Evolutionary conservation across 441 rosid genomes (phyloP).

Genomic region (Eugenia klotzschiana): DNA sequence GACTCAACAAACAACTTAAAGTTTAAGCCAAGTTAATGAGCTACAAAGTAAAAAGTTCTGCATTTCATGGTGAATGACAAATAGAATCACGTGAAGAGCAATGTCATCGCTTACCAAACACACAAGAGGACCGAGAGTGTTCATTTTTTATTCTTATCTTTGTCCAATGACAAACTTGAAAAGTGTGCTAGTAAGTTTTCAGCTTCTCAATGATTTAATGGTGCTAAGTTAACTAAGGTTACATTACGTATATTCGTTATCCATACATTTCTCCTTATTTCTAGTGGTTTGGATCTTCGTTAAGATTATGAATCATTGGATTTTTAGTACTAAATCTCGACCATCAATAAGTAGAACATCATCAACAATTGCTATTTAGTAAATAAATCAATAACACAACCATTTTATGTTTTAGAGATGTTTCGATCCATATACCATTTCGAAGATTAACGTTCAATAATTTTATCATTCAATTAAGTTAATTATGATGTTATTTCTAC

Average conservation of each 20-base stretch:
- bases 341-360: not conserved
- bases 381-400: accelerated
- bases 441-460: not conserved
- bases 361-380: not conserved
- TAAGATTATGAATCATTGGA: not conserved
- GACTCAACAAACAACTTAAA: no score
- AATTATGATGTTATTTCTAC: not conserved
- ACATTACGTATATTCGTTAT: not conserved
- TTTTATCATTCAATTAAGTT: not conserved
- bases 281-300: not conserved
- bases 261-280: not conserved
- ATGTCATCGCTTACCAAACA: no score
- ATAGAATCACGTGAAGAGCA: no score
- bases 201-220: not conserved
- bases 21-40: no score
- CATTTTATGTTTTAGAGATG: not conserved
- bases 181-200: not conserved
- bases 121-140: no score
- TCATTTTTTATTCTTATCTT: not conserved
- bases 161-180: not conserved
- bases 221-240: not conserved
- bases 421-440: not conserved
- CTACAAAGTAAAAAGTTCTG: no score
- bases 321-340: not conserved
- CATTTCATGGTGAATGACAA: no score